Percentiles rank a stretch among this genome's conserved stretches.
Evolutionary conservation across 306 rosid species (phyloP).

Genomic region (Aeschynomene evenia): DNA sequence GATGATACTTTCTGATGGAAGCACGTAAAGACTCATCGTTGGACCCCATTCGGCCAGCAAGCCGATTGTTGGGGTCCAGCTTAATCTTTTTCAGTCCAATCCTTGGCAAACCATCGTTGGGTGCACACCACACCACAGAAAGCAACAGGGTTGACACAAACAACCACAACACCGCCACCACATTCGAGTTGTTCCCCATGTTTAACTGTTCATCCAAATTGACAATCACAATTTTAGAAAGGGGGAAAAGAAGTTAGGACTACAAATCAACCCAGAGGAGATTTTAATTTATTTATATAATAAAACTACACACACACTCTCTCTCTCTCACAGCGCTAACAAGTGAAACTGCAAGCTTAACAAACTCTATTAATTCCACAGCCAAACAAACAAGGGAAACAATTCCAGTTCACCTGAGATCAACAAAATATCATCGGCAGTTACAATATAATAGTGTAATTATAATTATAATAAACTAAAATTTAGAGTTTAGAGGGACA

Average conservation of each 20-base stretch:
- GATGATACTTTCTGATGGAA: slow-evolving; percentile 47
- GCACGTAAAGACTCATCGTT: slow-evolving; percentile 37
- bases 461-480: not conserved
- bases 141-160: slow-evolving; percentile 42
- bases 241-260: not conserved
- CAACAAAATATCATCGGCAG: not conserved
- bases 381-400: not conserved
- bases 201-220: slow-evolving; percentile 41
- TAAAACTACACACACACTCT: no score
- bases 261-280: not conserved
- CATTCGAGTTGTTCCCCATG: slow-evolving; percentile 42
- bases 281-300: not conserved
- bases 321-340: not conserved
- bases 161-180: slow-evolving; percentile 36
- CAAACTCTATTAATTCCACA: not conserved
- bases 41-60: slow-evolving; percentile 49
- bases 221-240: not conserved
- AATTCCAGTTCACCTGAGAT: not conserved
- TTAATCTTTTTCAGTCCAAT: slow-evolving; percentile 77
- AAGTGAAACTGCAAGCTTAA: not conserved
- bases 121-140: slow-evolving; percentile 41
- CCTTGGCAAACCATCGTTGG: slow-evolving; percentile 56
- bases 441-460: not conserved
- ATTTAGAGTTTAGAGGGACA: not conserved
- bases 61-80: slow-evolving; percentile 42